Base-by-base conservation (phyloP, 108 stramenopile genomes). In the Seminavis robusta region DNA sequence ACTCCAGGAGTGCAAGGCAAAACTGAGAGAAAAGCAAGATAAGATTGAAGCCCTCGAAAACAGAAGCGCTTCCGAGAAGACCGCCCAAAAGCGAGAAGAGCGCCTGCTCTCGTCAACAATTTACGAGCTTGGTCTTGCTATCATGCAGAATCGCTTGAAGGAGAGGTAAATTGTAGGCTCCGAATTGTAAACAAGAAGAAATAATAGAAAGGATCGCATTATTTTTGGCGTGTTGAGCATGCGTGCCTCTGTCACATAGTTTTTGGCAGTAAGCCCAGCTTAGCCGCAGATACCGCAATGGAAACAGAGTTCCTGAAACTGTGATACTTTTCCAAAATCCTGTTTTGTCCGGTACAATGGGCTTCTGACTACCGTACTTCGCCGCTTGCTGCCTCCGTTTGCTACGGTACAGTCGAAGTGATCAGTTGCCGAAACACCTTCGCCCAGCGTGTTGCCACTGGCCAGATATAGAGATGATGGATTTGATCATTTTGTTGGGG, bases 21-120 rank as follows among this genome's bases (percentile, higher is more conserved):
- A 94, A 60, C 76, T 93, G 50, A 96, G 94, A 60, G 92, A 91
- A 60, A 93, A 93, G 56, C 86, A 92, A 70, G 86, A 88, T 52
- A 84, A 88, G 68, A 88, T 88, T 43, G 80, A 81, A 37, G 48
- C 73, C 21, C 63, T 87, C 43, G 83, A 91, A 59, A 67, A 57
- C 36, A 68, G 91, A 37, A 89, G 86, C 30, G 69, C 81, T 19
- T 77, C 87, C 31, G 88, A 92, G 50, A 92, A 92, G 64, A 76
- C 76, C 20, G 77, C 92, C 0, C 86, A 94, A 38, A 95, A 95
- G 77, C 69, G 89, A 45, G 95, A 95, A 50, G 95, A 94, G 52
- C 75, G 80, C 27, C 69, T 95, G 44, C 60, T 95, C 37, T 90
- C 89, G 40, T 92, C 92, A 4, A 86, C 92, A 13, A 88, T 95